These are phyloP conservation scores for Backusella morwellensis DNA, from an alignment of 192 early-diverging fungal species.

Conservation along the genomic window DNA sequence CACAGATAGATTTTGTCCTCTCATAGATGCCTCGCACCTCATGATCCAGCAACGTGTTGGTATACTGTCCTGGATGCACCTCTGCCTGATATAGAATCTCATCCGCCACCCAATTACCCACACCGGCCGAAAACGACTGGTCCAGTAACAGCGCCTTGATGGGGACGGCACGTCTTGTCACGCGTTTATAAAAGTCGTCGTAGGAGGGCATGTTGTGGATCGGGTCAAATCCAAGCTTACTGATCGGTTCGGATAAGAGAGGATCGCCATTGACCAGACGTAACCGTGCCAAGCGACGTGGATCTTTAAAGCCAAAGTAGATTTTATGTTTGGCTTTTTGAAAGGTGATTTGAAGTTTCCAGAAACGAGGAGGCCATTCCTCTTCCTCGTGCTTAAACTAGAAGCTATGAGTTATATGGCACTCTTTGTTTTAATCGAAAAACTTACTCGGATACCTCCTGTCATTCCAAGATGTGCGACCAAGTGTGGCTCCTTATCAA, in stretches of 20 bases:
- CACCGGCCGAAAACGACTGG: conserved; percentile 74
- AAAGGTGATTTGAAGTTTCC: conserved; percentile 58
- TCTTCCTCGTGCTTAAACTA: conserved; percentile 31
- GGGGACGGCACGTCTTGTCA: conserved; percentile 43
- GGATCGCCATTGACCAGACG: conserved; percentile 56
- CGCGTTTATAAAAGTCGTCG: conserved; percentile 42
- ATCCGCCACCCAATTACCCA: conserved; percentile 89
- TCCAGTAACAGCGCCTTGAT: conserved; percentile 79
- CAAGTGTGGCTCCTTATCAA: conserved; percentile 42
- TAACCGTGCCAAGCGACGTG: conserved; percentile 66
- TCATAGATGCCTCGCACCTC: conserved; percentile 49
- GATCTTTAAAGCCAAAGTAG: conserved; percentile 54
- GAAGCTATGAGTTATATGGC: too few species aligned
- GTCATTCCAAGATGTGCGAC: conserved; percentile 82
- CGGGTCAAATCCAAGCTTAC: conserved; percentile 79
- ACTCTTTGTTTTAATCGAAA: neutral
- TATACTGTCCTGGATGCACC: conserved; percentile 65
- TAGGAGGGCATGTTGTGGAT: conserved; percentile 50
- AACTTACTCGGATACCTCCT: conserved; percentile 44
- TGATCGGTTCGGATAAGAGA: conserved; percentile 45
- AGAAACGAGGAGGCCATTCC: conserved; percentile 66
- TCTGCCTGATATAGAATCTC: conserved; percentile 73
- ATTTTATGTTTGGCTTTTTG: conserved; percentile 14
- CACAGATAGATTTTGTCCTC: conserved; percentile 48
- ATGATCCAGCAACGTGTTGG: conserved; percentile 42